Conservation (phyloP, 495 filamentous ascomycete species). For the Venustampulla echinocandica region DNA sequence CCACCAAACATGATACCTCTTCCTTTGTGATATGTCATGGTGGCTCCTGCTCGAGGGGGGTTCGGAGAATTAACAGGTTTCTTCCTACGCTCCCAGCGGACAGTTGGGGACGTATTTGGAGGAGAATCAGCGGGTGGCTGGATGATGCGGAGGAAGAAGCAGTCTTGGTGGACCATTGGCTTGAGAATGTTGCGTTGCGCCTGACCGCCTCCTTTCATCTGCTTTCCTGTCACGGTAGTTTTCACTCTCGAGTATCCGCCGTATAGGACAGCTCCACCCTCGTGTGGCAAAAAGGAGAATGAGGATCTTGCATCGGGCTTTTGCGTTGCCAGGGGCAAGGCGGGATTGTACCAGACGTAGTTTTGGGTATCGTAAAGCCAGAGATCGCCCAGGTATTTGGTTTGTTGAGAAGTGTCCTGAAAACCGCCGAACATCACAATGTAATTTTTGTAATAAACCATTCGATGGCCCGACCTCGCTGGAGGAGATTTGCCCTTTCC, state of each 20-base stretch:
- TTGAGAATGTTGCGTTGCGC: conserved; percentile 59
- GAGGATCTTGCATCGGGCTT: conserved; percentile 86
- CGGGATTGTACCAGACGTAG: conserved; percentile 68
- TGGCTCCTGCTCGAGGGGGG: conserved; percentile 75
- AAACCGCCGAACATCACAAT: conserved; percentile 77
- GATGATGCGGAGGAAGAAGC: conserved; percentile 81
- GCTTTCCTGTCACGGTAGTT: conserved; percentile 44
- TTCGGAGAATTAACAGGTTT: conserved; percentile 82
- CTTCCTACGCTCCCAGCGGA: conserved; percentile 90
- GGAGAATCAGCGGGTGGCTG: conserved; percentile 57
- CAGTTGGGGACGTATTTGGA: conserved; percentile 50
- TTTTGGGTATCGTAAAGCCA: conserved; percentile 57
- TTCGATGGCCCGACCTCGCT: conserved; percentile 84
- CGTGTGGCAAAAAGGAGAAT: conserved; percentile 85
- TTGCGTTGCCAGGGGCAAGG: conserved; percentile 60
- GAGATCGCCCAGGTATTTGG: conserved; percentile 73
- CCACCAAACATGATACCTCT: conserved; percentile 90
- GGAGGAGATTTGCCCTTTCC: conserved; percentile 80
- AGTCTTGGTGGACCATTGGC: conserved; percentile 85
- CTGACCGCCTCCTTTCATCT: conserved; percentile 52
- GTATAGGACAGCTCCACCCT: conserved; percentile 77
- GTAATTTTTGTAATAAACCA: conserved; percentile 89
- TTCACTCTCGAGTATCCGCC: conserved; percentile 94
- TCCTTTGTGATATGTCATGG: conserved; percentile 87
- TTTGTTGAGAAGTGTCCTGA: conserved; percentile 89